A percentile compares a stretch with the other conserved stretches of the same genome.
Conservation (phyloP, 768 basidiomycete genomes). For the Boletus subcaerulescens region DNA sequence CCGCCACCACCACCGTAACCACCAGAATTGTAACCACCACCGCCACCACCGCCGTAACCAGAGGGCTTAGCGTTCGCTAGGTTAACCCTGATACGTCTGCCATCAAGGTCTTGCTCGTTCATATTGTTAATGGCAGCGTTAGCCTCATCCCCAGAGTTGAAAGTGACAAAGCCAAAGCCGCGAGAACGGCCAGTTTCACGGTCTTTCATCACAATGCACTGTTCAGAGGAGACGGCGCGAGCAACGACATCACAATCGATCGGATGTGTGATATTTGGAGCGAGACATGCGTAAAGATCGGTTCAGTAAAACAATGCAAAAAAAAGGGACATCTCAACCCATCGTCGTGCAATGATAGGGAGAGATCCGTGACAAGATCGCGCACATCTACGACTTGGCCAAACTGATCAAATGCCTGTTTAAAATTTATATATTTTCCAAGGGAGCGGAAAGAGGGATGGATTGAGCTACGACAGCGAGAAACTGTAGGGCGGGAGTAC, state of each 20-base stretch:
- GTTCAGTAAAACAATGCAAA: constrained; percentile 24
- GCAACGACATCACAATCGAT: constrained; percentile 4
- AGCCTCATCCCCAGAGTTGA: constrained; percentile 32
- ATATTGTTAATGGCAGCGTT: constrained; percentile 42
- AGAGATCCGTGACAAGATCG: constrained; percentile 31
- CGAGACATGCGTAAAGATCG: constrained; percentile 22
- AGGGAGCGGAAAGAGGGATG: neutral
- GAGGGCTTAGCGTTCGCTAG: constrained; percentile 29
- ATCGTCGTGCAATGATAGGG: constrained; percentile 30
- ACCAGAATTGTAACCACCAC: constrained; percentile 6
- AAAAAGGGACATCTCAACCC: constrained; percentile 28
- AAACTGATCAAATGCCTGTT: constrained; percentile 41
- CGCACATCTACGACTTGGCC: constrained; percentile 52
- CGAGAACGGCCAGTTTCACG: constrained; percentile 57
- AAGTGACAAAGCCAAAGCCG: constrained; percentile 57
- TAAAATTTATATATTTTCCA: neutral
- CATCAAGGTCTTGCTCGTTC: constrained; percentile 54
- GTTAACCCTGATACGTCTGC: constrained; percentile 54
- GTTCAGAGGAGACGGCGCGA: constrained; percentile 1
- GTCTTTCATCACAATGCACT: constrained; percentile 43
- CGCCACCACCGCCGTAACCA: constrained; percentile 27
- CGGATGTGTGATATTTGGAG: constrained; percentile 6
- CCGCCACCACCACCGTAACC: neutral
- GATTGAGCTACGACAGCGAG: constrained; percentile 4
- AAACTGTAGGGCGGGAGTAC: constrained; percentile 8